Evolutionary conservation across 352 stramenopile species (phyloP).

Genomic region (Phytopythium sindhum): DNA sequence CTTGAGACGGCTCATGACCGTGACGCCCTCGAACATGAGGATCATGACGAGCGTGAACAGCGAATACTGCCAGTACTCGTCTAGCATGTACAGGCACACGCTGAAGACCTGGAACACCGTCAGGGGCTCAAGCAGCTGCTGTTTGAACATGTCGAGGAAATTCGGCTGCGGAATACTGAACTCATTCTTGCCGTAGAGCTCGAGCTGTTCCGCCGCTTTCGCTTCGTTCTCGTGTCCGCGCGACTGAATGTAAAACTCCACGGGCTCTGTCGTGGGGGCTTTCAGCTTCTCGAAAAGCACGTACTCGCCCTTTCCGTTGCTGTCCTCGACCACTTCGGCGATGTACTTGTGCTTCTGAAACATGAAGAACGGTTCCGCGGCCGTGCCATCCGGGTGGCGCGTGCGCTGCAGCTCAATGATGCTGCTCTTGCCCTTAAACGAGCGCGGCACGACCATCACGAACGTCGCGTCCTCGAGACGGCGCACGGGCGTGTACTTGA

Average conservation of each 20-base stretch:
- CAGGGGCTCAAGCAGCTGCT: conserved; percentile 97
- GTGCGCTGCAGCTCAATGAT: conserved; percentile 66
- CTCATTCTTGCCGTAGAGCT: conserved; percentile 89
- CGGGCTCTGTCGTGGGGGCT: conserved; percentile 52
- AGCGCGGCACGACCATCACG: conserved; percentile 80
- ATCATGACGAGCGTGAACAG: conserved; percentile 99
- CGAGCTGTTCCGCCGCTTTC: conserved; percentile 41
- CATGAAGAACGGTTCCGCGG: conserved; percentile 65
- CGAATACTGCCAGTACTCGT: conserved; percentile 99
- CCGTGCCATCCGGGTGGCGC: conserved; percentile 25
- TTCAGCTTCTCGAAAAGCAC: conserved; percentile 82
- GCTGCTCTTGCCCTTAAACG: conserved; percentile 86
- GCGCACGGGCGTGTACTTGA: conserved; percentile 83
- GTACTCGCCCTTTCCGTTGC: conserved; percentile 40
- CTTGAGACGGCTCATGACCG: conserved; percentile 94
- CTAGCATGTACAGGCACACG: conserved; percentile 97
- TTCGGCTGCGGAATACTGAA: conserved; percentile 95
- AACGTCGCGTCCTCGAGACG: conserved; percentile 60
- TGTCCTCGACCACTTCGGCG: conserved; percentile 43
- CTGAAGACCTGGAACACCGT: conserved; percentile 99
- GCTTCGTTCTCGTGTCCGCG: conserved; percentile 43
- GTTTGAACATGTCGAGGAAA: conserved; percentile 94
- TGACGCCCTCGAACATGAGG: conserved; percentile 97
- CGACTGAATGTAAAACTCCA: conserved; percentile 62
- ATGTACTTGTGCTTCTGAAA: conserved; percentile 91